A percentile compares a stretch with the other conserved stretches of the same genome.
Evolutionary conservation across 176 grass and related monocot species (phyloP).

Genomic region (sorghum (Sorghum bicolor)): DNA sequence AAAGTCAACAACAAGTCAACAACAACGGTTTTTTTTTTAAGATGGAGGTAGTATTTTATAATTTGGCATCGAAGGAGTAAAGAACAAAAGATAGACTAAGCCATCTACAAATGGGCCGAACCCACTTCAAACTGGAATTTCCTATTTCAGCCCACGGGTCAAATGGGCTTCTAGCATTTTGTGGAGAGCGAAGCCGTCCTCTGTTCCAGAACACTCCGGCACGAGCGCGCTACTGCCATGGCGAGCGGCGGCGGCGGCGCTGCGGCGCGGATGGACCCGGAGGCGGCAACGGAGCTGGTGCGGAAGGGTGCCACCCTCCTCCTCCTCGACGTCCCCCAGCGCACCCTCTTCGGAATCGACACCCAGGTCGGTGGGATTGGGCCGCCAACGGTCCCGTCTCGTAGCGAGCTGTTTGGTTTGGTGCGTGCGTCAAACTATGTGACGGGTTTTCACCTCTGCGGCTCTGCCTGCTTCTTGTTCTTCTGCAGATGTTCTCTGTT

Average conservation of each 20-base stretch:
- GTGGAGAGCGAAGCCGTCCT: too few species aligned
- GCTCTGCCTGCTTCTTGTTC: background rate
- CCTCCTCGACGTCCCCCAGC: slow-evolving; percentile 77
- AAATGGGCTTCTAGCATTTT: too few species aligned
- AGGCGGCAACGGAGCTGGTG: slow-evolving; percentile 63
- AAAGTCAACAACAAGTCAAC: too few species aligned
- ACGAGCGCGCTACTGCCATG: background rate
- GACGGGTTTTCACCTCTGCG: background rate
- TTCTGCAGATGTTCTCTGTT: slow-evolving; percentile 67
- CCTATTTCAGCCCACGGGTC: too few species aligned
- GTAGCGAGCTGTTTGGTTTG: background rate
- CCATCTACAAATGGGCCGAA: too few species aligned
- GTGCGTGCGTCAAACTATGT: background rate
- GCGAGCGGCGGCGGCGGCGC: slow-evolving; percentile 12
- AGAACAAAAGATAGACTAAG: too few species aligned
- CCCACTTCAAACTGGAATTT: too few species aligned
- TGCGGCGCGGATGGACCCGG: slow-evolving; percentile 49
- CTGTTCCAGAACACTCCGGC: slow-evolving; percentile 19
- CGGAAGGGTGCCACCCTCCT: slow-evolving; percentile 70
- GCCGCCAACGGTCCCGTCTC: background rate
- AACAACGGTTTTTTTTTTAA: too few species aligned
- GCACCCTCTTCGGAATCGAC: slow-evolving; percentile 73
- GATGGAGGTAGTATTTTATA: too few species aligned
- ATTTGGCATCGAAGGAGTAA: too few species aligned
- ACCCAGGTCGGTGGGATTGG: slow-evolving; percentile 48